phyloP scores from a whole-genome alignment of 257 asterid genomes.

The Haberlea rhodopensis region DNA sequence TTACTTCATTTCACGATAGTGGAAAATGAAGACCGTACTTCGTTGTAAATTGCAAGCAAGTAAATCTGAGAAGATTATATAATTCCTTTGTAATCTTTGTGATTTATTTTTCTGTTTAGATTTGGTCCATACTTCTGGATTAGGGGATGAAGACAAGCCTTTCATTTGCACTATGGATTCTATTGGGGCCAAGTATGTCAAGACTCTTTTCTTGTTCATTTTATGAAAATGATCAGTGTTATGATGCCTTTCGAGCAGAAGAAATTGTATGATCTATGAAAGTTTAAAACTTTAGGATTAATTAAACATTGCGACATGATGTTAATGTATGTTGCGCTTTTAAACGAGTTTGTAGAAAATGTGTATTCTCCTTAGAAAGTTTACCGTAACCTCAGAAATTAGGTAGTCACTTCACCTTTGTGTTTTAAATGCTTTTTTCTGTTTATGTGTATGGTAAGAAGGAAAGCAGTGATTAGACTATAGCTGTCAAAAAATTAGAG shows the following conservation, averaged over 20 bases:
- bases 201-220: slow-evolving; percentile 18
- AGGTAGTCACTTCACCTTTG: not conserved
- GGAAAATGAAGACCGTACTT: not conserved
- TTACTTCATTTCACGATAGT: slow-evolving; percentile 2
- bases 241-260: not conserved
- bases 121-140: slow-evolving; percentile 97
- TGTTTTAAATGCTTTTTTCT: not conserved
- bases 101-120: slow-evolving; percentile 33
- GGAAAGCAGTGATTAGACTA: not conserved
- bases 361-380: not conserved
- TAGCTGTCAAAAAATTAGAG: no score
- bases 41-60: slow-evolving; percentile 1
- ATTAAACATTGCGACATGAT: not conserved
- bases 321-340: not conserved
- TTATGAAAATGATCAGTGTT: not conserved
- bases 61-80: slow-evolving; percentile 14
- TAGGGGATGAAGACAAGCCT: slow-evolving; percentile 86
- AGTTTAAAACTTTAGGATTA: not conserved
- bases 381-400: not conserved
- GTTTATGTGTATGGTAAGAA: not conserved
- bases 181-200: slow-evolving; percentile 85
- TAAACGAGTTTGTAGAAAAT: not conserved
- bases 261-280: not conserved
- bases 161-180: slow-evolving; percentile 99
- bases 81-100: not conserved